These are phyloP conservation scores for Spatholobus suberectus DNA, from an alignment of 306 rosid species.

Conservation along the genomic window DNA sequence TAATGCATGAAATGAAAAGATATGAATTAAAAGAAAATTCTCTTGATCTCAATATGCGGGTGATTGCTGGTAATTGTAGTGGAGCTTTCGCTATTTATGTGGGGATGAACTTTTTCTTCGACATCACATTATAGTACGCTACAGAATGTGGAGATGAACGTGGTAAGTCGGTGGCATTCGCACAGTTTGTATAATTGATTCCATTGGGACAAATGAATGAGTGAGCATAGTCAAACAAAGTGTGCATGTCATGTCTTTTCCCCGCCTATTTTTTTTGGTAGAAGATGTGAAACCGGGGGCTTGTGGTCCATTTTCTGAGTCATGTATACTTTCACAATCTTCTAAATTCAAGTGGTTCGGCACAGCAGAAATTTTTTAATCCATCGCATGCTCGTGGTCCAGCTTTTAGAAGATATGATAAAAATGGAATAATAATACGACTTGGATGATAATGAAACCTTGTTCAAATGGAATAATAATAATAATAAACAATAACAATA, in stretches of 20 bases:
- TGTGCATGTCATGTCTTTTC: slow-evolving; percentile 25
- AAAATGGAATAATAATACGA: too few species aligned
- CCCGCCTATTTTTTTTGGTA: neutral
- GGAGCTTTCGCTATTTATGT: neutral
- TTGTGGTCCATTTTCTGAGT: slow-evolving; percentile 48
- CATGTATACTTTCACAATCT: slow-evolving; percentile 48
- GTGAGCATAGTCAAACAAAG: slow-evolving; percentile 47
- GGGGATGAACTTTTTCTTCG: slow-evolving; percentile 4
- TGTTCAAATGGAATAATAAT: too few species aligned
- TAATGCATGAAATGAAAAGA: neutral
- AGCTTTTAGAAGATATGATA: too few species aligned
- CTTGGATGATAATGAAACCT: neutral
- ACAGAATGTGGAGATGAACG: slow-evolving; percentile 25
- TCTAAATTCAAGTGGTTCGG: slow-evolving; percentile 32
- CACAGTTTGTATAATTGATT: slow-evolving; percentile 19
- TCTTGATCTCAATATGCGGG: neutral
- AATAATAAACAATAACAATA: too few species aligned
- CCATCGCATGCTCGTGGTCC: slow-evolving; percentile 25
- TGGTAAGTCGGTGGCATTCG: slow-evolving; percentile 38
- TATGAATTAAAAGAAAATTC: neutral
- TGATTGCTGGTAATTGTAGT: neutral
- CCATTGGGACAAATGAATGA: slow-evolving; percentile 5
- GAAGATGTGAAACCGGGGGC: neutral
- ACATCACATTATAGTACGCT: slow-evolving; percentile 38
- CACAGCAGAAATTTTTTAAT: neutral